Evolutionary conservation across 2,329 filamentous ascomycete genomes (phyloP).

Genomic region (Stemphylium beticola): DNA sequence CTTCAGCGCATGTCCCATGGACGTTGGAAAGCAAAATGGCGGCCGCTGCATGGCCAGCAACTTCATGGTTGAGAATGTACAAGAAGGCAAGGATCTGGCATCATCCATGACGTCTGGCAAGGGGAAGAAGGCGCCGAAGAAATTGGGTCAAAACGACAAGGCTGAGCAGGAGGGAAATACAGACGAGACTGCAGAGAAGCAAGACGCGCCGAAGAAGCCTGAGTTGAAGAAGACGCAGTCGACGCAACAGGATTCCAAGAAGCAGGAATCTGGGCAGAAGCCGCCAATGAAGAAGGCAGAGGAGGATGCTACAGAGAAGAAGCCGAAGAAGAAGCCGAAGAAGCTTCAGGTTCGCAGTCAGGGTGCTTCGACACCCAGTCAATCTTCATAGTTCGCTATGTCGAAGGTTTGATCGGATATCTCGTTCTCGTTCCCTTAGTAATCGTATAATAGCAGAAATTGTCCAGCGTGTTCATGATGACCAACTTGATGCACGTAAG

Average conservation of each 20-base stretch:
- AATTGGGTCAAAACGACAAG: conserved; percentile 19
- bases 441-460: neutral
- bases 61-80: conserved; percentile 46
- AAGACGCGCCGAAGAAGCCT: conserved; percentile 2
- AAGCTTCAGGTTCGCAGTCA: conserved; percentile 42
- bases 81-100: conserved; percentile 32
- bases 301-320: neutral
- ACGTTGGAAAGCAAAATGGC: conserved; percentile 45
- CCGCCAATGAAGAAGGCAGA: neutral
- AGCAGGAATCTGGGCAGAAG: conserved; percentile 1
- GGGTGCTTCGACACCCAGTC: conserved; percentile 13
- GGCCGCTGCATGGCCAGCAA: conserved; percentile 49
- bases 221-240: neutral
- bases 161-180: conserved; percentile 8
- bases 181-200: conserved; percentile 3
- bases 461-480: no score
- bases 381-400: conserved; percentile 9
- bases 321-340: conserved; percentile 47
- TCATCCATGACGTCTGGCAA: conserved; percentile 21
- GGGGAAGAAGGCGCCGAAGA: conserved; percentile 28
- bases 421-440: neutral
- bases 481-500: no score
- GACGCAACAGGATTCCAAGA: conserved; percentile 9
- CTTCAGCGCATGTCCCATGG: conserved; percentile 49
- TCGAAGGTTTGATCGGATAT: neutral